Conservation (phyloP, 352 stramenopile genomes). For the Paralagenidium karlingii region DNA sequence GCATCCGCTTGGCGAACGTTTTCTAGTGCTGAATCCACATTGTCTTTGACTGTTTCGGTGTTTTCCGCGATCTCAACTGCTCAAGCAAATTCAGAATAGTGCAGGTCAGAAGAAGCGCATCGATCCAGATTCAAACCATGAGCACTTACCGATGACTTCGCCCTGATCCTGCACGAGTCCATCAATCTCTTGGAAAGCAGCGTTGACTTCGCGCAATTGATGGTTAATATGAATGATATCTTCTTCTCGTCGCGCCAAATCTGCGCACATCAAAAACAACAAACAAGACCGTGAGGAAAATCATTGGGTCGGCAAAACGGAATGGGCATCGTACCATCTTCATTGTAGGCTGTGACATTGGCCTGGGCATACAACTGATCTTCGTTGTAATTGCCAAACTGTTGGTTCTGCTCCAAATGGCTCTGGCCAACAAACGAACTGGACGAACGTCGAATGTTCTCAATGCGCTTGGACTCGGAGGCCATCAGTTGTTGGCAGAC, state of each 20-base stretch:
- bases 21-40: slow-evolving; percentile 51
- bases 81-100: neutral
- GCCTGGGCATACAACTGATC: slow-evolving; percentile 82
- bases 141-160: slow-evolving; percentile 38
- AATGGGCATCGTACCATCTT: slow-evolving; percentile 39
- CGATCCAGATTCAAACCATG: neutral
- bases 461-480: slow-evolving; percentile 57
- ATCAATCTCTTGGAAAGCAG: slow-evolving; percentile 76
- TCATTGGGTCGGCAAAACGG: neutral
- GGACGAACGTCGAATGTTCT: slow-evolving; percentile 71
- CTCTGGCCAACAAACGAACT: slow-evolving; percentile 27
- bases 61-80: slow-evolving; percentile 78
- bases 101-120: neutral
- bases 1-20: slow-evolving; percentile 60
- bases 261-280: slow-evolving; percentile 11
- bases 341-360: slow-evolving; percentile 73
- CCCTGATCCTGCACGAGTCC: slow-evolving; percentile 73
- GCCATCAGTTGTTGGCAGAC: slow-evolving; percentile 56
- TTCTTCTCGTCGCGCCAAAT: slow-evolving; percentile 64
- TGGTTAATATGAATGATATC: slow-evolving; percentile 85
- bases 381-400: slow-evolving; percentile 75
- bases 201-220: slow-evolving; percentile 75
- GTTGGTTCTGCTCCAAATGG: slow-evolving; percentile 5
- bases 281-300: slow-evolving; percentile 2
- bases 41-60: slow-evolving; percentile 63